A percentile compares a stretch with the other conserved stretches of the same genome.
Evolutionary conservation across 805 yeast species (phyloP).

Genomic region (Saccharomyces mikatae): DNA sequence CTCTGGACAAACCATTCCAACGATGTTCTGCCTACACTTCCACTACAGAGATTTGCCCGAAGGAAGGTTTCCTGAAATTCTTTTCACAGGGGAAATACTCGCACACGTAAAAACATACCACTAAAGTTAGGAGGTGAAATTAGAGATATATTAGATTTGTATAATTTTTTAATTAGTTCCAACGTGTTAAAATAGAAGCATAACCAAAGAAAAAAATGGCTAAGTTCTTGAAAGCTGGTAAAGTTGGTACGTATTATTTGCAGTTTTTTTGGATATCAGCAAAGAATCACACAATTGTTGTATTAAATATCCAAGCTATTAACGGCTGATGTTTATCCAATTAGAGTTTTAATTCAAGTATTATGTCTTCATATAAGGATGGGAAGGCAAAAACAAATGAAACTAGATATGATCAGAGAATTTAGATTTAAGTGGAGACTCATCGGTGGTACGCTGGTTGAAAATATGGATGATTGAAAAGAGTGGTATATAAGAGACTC

Average conservation of each 20-base stretch:
- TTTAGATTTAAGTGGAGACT: background rate
- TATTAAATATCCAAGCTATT: background rate
- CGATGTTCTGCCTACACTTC: background rate
- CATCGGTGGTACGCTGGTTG: background rate
- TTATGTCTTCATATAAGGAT: background rate
- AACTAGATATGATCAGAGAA: background rate
- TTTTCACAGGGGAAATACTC: background rate
- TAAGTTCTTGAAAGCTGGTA: conserved; percentile 98
- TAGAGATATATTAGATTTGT: background rate
- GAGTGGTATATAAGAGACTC: background rate
- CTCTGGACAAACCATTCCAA: background rate
- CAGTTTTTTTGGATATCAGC: background rate
- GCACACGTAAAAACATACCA: background rate
- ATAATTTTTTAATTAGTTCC: background rate
- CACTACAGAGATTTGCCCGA: background rate
- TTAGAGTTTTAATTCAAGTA: background rate
- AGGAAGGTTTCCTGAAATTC: background rate
- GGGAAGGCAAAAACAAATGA: background rate
- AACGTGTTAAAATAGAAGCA: conserved; percentile 14
- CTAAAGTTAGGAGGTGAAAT: background rate
- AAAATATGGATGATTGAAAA: background rate
- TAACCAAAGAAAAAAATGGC: conserved; percentile 59
- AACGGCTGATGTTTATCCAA: background rate
- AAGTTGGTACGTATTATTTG: conserved; percentile 56
- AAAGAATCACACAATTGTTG: background rate